These are phyloP conservation scores for Clarireedia paspali DNA, from an alignment of 2,329 filamentous ascomycete species.

Conservation along the genomic window DNA sequence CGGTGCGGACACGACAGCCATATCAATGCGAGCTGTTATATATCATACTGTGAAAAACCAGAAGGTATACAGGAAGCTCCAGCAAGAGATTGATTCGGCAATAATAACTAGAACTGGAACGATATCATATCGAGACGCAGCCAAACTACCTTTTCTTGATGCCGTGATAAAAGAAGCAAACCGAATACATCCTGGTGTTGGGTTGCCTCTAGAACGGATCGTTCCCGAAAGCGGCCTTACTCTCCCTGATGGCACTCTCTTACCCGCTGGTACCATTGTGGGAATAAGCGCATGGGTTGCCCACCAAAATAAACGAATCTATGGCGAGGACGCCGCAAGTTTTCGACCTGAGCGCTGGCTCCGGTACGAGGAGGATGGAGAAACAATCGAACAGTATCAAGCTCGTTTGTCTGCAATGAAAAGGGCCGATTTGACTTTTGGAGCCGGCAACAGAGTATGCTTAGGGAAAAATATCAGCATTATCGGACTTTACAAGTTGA, in stretches of 20 bases:
- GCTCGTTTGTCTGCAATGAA: constrained; percentile 33
- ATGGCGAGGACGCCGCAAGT: constrained; percentile 30
- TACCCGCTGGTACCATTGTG: constrained; percentile 27
- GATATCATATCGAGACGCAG: background rate
- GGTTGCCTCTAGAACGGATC: constrained; percentile 36
- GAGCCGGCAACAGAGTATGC: constrained; percentile 35
- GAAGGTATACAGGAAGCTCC: constrained; percentile 21
- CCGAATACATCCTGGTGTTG: constrained; percentile 37
- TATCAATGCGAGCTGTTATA: constrained; percentile 36
- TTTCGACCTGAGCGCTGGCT: constrained; percentile 38
- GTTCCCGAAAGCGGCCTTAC: constrained; percentile 27
- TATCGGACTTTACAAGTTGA: constrained; percentile 38
- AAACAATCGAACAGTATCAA: constrained; percentile 30
- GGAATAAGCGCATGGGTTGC: constrained; percentile 32
- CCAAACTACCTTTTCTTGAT: constrained; percentile 17
- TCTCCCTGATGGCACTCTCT: constrained; percentile 19
- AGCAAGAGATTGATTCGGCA: background rate
- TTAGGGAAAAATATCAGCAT: constrained; percentile 36
- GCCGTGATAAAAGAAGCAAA: constrained; percentile 41
- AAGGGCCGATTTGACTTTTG: constrained; percentile 34
- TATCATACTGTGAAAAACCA: constrained; percentile 34
- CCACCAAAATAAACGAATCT: constrained; percentile 29
- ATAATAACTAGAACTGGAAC: background rate
- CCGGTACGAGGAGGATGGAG: constrained; percentile 34
- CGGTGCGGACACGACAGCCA: constrained; percentile 37